Evolutionary conservation across 176 grass and related monocot species (phyloP).

Genomic region (Stipa capillata): DNA sequence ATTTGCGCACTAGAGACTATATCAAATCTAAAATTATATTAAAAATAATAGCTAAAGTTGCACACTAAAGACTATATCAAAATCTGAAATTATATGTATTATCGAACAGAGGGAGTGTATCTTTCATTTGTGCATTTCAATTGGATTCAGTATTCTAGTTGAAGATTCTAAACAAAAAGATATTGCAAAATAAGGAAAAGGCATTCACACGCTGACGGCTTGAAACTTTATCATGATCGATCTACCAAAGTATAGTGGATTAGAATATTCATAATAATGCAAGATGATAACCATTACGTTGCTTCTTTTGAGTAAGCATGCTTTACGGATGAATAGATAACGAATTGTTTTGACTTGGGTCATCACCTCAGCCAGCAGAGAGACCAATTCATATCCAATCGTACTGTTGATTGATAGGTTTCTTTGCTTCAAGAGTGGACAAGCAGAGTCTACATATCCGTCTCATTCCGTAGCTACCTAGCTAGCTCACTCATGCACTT

Average conservation of each 20-base stretch:
- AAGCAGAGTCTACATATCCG: neutral
- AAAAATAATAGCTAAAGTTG: too few relatives aligned
- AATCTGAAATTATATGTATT: too few relatives aligned
- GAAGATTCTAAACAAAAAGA: too few relatives aligned
- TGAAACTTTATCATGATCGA: neutral
- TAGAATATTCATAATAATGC: neutral
- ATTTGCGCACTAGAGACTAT: too few relatives aligned
- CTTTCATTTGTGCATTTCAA: neutral
- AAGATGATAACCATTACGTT: conserved; percentile 4
- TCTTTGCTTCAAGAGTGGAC: conserved; percentile 44
- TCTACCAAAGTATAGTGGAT: neutral
- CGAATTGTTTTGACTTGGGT: conserved; percentile 22
- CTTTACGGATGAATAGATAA: neutral
- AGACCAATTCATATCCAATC: neutral
- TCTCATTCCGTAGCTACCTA: conserved; percentile 10
- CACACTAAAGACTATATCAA: too few relatives aligned
- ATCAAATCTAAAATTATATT: too few relatives aligned
- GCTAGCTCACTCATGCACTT: conserved; percentile 11
- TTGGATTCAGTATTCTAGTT: neutral
- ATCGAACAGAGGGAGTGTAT: too few relatives aligned
- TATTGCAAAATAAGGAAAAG: neutral
- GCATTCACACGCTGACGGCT: neutral
- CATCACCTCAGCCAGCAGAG: neutral
- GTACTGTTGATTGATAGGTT: conserved; percentile 8
- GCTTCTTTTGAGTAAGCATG: conserved; percentile 20